These are phyloP conservation scores for Pinus taeda DNA, from an alignment of 75 land plant genomes.

Conservation along the genomic window DNA sequence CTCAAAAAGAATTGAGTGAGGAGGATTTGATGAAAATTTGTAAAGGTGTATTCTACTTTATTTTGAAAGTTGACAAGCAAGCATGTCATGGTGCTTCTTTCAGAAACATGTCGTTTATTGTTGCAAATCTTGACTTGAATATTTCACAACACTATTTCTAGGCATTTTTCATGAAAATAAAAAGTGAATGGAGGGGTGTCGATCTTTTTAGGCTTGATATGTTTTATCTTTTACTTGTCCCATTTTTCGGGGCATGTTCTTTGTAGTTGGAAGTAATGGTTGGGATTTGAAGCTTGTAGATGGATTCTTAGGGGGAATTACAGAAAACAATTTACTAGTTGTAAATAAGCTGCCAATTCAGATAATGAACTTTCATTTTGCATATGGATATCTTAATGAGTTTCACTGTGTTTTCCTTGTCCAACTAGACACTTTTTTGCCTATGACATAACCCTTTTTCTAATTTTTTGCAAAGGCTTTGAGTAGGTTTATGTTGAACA, in stretches of 20 bases:
- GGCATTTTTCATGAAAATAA: slow-evolving; percentile 26
- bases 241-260: slow-evolving; percentile 20
- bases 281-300: slow-evolving; percentile 2
- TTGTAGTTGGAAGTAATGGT: slow-evolving; percentile 9
- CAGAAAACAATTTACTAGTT: neutral
- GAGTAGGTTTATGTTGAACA: no score
- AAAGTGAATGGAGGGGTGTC: slow-evolving; percentile 25
- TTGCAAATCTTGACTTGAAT: slow-evolving; percentile 15
- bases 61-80: slow-evolving; percentile 28
- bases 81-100: slow-evolving; percentile 18
- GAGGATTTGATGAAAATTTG: slow-evolving; percentile 32
- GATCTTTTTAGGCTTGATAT: slow-evolving; percentile 29
- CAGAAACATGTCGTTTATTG: slow-evolving; percentile 14
- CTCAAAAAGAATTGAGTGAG: slow-evolving; percentile 20
- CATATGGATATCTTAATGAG: no score
- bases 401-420: no score
- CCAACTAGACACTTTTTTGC: no score
- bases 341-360: no score
- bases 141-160: slow-evolving; percentile 18
- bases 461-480: no score
- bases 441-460: no score
- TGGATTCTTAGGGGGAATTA: no score
- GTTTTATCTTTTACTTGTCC: slow-evolving; percentile 25
- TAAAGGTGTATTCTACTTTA: slow-evolving; percentile 36
- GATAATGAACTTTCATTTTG: no score